Evolutionary conservation across 768 basidiomycete genomes (phyloP).

Genomic region (Mycena galericulata): DNA sequence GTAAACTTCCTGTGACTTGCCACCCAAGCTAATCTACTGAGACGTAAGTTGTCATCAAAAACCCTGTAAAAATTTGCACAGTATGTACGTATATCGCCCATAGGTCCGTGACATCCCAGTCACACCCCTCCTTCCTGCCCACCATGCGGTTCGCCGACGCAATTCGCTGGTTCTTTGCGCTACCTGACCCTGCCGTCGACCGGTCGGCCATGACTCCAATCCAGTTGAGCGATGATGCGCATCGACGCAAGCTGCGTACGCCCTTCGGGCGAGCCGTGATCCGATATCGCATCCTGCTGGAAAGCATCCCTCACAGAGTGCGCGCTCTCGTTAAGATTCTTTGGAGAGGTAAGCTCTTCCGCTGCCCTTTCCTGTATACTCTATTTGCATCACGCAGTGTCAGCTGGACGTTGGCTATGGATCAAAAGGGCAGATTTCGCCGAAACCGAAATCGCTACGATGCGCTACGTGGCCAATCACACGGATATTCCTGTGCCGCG

Average conservation of each 20-base stretch:
- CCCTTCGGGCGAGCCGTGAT: conserved; percentile 15
- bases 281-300: not conserved
- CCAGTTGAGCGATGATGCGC: not conserved
- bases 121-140: not conserved
- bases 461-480: conserved; percentile 30
- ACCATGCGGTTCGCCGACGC: conserved; percentile 8
- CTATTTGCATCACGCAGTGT: conserved; percentile 42
- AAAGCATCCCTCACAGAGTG: not conserved
- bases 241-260: not conserved
- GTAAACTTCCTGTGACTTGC: too few relatives aligned
- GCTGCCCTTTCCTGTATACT: conserved; percentile 7
- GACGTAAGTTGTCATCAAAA: too few relatives aligned
- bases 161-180: conserved; percentile 14
- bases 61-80: too few relatives aligned
- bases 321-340: not conserved
- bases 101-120: too few relatives aligned
- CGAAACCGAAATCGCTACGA: conserved; percentile 28
- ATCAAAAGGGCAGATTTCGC: conserved; percentile 16
- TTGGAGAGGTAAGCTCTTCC: conserved; percentile 11
- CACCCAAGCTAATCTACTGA: too few relatives aligned
- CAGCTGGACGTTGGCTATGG: conserved; percentile 45
- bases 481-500: too few relatives aligned
- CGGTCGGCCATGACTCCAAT: conserved; percentile 6
- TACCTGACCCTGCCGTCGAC: conserved; percentile 10
- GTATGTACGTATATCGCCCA: too few relatives aligned